Evolutionary conservation across 164 flowering plant genomes (phyloP), one percentile per base, ranked within the genome.

Genomic region (Berberis vulgaris): DNA sequence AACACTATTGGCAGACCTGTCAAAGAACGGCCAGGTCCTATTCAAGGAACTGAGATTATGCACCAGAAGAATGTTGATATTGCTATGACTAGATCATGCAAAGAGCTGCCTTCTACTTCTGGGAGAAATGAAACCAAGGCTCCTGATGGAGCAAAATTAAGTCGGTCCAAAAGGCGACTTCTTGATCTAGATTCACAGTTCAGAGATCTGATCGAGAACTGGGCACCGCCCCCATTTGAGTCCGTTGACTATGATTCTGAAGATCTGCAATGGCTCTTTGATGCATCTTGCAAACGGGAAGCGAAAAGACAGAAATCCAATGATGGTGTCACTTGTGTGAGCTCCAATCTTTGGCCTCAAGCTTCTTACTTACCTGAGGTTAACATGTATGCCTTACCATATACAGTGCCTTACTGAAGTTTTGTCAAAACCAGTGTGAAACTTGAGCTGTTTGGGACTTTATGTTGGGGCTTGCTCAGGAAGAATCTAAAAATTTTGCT

Each of bases 331-430:
- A 42, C 43, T 11, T 45, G 45, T 39, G 62, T n/a, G 0, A 41
- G 50, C 46, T 11, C 43, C 2, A 39, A 41, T 4, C 63, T 58
- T 49, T 62, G 74, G 67, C 86, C 87, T 0, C 69, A 57, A 2
- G 85, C 85, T 0, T 65, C 67, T 8, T 68, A 71, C 55, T 60
- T 86, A 73, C 67, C 74, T 0, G 85, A 76, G 60, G 79, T 62
- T 8, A 81, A 68, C 40, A 42, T 82, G 3, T 77, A 76, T 70
- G 91, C 89, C 2, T 62, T 88, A 59, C 96, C 96, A 0, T 86
- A 59, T 59, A 67, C 70, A 41, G 54, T 61, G 46, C 70, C 70
- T 1, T 67, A 11, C 42, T 67, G 60, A 67, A 44, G 7, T 62
- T 7, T 1, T 41, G n/a, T 7, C 11, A 2, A 9, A 8, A 9